These are phyloP conservation scores for Cryptosporidium parvum DNA, from an alignment of 169 alveolate genomes.

Conservation along the genomic window DNA sequence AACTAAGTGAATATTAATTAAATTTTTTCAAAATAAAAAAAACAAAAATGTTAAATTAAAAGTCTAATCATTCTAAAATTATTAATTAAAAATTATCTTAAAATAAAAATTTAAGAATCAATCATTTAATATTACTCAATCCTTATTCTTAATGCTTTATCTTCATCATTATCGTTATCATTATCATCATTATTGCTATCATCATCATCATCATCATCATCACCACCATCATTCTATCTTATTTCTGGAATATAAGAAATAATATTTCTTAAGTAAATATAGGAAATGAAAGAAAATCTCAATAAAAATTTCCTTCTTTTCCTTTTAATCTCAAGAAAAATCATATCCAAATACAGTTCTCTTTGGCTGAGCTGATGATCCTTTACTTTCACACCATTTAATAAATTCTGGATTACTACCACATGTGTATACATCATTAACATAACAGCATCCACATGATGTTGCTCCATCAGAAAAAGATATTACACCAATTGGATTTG, in stretches of 20 bases:
- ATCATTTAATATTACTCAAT: neutral
- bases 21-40: neutral
- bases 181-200: too few species aligned
- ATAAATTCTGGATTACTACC: constrained; percentile 74
- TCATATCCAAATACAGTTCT: constrained; percentile 50
- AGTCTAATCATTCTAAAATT: neutral
- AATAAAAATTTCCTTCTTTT: neutral
- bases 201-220: too few species aligned
- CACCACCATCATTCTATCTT: neutral
- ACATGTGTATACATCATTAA: constrained; percentile 51
- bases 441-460: constrained; percentile 71
- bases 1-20: neutral
- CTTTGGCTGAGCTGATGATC: constrained; percentile 55
- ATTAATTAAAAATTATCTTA: neutral
- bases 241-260: too few species aligned
- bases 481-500: constrained; percentile 68
- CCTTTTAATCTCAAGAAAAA: neutral
- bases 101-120: too few species aligned
- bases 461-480: constrained; percentile 58
- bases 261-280: too few species aligned
- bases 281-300: too few species aligned
- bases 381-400: constrained; percentile 61
- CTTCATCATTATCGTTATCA: neutral
- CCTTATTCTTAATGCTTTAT: neutral
- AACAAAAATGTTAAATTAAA: neutral